Percentiles rank a stretch among this genome's conserved stretches.
phyloP scores from a whole-genome alignment of 257 asterid genomes.

The Fraxinus excelsior region DNA sequence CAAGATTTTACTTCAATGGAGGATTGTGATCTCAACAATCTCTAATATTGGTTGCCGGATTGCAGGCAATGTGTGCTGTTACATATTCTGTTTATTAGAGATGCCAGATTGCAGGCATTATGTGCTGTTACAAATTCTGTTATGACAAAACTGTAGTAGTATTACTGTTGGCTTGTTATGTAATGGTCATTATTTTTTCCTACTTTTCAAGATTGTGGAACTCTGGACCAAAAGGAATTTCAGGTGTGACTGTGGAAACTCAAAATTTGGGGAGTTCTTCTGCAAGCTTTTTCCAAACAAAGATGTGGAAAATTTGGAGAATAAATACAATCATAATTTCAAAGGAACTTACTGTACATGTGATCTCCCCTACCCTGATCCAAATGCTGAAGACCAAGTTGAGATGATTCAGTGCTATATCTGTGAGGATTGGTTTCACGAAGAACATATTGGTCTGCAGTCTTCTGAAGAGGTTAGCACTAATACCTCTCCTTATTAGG shows the following conservation, averaged over 20 bases:
- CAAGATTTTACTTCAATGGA: not conserved
- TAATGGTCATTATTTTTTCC: constrained; percentile 25
- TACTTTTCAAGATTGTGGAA: constrained; percentile 71
- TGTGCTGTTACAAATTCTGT: not conserved
- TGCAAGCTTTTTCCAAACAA: constrained; percentile 87
- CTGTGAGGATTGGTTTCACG: constrained; percentile 99
- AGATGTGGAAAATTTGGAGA: constrained; percentile 71
- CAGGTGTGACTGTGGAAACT: constrained; percentile 98
- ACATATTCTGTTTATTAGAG: not conserved
- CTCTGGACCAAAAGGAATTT: constrained; percentile 97
- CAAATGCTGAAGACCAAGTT: constrained; percentile 82
- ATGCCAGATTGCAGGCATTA: not conserved
- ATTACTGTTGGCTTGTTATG: not conserved
- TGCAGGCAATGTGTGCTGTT: not conserved
- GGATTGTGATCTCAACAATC: not conserved
- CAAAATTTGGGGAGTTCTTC: constrained; percentile 82
- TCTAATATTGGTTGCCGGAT: not conserved
- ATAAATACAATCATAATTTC: constrained; percentile 84
- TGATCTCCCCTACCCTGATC: constrained; percentile 90
- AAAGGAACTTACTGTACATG: constrained; percentile 95
- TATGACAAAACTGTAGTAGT: not conserved
- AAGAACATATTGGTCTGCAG: constrained; percentile 83
- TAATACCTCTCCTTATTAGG: constrained; percentile 7
- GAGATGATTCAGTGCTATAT: constrained; percentile 97
- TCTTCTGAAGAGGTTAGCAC: constrained; percentile 63